Percentiles rank a stretch among this genome's conserved stretches.
phyloP scores from a whole-genome alignment of 768 basidiomycete genomes.

The Mycena venus region DNA sequence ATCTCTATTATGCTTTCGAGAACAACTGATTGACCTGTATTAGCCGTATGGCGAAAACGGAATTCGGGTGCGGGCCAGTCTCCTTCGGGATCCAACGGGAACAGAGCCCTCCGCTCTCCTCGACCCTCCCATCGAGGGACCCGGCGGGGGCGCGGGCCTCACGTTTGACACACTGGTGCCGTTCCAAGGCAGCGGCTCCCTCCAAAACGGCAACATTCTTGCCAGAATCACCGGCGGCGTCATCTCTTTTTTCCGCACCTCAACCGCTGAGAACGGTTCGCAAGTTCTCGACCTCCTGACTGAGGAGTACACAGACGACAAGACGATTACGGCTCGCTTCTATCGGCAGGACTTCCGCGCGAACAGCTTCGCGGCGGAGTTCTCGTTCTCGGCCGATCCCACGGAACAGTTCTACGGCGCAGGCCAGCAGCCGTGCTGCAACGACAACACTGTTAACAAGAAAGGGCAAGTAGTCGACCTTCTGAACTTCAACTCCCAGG shows the following conservation, averaged over 20 bases:
- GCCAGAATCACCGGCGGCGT: constrained; percentile 40
- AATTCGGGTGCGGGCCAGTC: constrained; percentile 50
- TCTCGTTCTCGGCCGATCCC: constrained; percentile 47
- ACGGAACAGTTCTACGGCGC: constrained; percentile 52
- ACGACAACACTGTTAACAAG: constrained; percentile 52
- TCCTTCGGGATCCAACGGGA: constrained; percentile 51
- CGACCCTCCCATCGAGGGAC: constrained; percentile 52
- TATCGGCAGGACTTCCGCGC: constrained; percentile 49
- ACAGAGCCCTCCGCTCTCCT: constrained; percentile 49
- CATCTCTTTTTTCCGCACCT: constrained; percentile 47
- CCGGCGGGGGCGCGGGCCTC: constrained; percentile 45
- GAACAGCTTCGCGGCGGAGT: constrained; percentile 47
- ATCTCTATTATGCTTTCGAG: background rate
- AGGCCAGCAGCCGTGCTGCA: constrained; percentile 54
- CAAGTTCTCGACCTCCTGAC: constrained; percentile 36
- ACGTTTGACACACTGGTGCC: constrained; percentile 45
- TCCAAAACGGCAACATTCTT: constrained; percentile 50
- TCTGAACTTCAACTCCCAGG: constrained; percentile 53
- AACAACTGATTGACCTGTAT: background rate
- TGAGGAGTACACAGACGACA: constrained; percentile 48
- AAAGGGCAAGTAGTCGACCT: constrained; percentile 55
- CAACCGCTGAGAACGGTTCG: constrained; percentile 43
- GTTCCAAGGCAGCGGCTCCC: constrained; percentile 44
- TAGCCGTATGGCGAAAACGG: constrained; percentile 54
- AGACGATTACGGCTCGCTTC: constrained; percentile 44